Evolutionary conservation across 177 flowering plant species (phyloP).

Genomic region (Vitis hybrid): DNA sequence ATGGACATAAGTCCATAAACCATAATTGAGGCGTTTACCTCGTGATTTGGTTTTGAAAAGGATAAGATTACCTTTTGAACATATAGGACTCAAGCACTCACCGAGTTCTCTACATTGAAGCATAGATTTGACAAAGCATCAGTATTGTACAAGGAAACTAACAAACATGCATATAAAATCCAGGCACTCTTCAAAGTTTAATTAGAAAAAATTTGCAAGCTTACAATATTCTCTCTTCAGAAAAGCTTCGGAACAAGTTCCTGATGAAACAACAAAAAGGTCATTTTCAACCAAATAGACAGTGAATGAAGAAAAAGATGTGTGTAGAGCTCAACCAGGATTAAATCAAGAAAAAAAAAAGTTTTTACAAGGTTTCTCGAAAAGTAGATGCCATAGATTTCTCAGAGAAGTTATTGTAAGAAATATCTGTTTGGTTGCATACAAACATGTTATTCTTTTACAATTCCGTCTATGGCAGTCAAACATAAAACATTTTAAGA

Average conservation of each 20-base stretch:
- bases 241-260: slow-evolving; percentile 36
- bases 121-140: too few relatives aligned
- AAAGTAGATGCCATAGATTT: slow-evolving; percentile 20
- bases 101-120: slow-evolving; percentile 8
- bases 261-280: slow-evolving; percentile 14
- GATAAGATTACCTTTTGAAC: slow-evolving; percentile 3
- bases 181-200: neutral
- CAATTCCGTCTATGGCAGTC: too few relatives aligned
- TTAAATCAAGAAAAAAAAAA: neutral
- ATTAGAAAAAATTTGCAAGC: slow-evolving; percentile 1
- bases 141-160: too few relatives aligned
- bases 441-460: too few relatives aligned
- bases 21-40: neutral
- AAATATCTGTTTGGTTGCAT: slow-evolving; percentile 21
- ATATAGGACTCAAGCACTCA: slow-evolving; percentile 12
- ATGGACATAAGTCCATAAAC: neutral
- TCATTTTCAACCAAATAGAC: neutral
- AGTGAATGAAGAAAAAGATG: too few relatives aligned
- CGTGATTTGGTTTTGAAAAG: too few relatives aligned
- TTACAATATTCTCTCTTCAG: slow-evolving; percentile 18
- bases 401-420: slow-evolving; percentile 19
- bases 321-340: neutral
- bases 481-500: too few relatives aligned
- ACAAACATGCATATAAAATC: too few relatives aligned
- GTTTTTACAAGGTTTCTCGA: slow-evolving; percentile 13